phyloP scores from a whole-genome alignment of 2,329 filamentous ascomycete genomes.

The Cladosporium sp. region DNA sequence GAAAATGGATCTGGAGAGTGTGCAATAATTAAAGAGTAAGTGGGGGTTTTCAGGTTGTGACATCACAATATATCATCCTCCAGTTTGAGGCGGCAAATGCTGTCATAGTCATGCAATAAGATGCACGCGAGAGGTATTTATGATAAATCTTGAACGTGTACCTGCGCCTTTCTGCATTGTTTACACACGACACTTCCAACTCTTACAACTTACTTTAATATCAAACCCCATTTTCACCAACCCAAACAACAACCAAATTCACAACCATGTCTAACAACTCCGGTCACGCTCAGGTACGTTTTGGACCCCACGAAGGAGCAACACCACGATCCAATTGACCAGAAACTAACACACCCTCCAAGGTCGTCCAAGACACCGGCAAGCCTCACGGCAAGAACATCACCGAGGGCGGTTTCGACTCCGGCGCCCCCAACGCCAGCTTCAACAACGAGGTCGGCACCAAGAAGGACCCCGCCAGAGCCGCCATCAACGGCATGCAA shows the following conservation, averaged over 20 bases:
- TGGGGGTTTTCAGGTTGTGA: neutral
- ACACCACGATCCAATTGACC: neutral
- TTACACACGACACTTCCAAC: neutral
- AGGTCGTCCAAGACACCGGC: slow-evolving; percentile 23
- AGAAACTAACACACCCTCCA: neutral
- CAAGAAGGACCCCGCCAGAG: slow-evolving; percentile 51
- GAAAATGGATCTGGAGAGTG: no score
- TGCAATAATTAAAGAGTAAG: no score
- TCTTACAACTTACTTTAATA: neutral
- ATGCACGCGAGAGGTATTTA: neutral
- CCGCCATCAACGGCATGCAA: slow-evolving; percentile 38
- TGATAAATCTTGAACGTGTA: neutral
- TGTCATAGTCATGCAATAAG: neutral
- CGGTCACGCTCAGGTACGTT: slow-evolving; percentile 4
- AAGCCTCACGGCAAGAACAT: slow-evolving; percentile 51
- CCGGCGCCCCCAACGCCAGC: slow-evolving; percentile 43
- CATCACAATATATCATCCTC: neutral
- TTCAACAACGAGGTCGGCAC: slow-evolving; percentile 51
- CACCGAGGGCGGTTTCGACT: slow-evolving; percentile 39
- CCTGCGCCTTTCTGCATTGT: neutral
- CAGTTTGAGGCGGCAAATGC: neutral
- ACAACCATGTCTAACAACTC: slow-evolving; percentile 4
- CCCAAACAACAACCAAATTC: neutral
- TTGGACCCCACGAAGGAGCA: no score
- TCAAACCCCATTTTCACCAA: neutral